phyloP scores from a whole-genome alignment of 352 stramenopile genomes.

The Phytophthora quininea region DNA sequence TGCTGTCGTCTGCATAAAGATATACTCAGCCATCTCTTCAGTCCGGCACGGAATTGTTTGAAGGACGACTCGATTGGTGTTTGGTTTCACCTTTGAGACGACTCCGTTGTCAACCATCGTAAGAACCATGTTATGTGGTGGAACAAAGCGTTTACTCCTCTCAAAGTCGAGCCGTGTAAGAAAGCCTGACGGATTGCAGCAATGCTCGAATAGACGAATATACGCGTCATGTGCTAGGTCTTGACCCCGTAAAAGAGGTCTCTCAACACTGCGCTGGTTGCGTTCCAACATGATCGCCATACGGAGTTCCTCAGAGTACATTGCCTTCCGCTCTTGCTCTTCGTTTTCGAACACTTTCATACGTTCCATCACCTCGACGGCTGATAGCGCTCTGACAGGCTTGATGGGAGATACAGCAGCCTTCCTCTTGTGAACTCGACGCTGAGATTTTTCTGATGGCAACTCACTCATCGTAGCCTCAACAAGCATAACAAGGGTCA shows the following conservation, averaged over 20 bases:
- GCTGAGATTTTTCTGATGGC: constrained; percentile 10
- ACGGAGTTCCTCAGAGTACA: constrained; percentile 49
- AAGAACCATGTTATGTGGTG: constrained; percentile 50
- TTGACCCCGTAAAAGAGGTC: constrained; percentile 51
- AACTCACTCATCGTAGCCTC: constrained; percentile 18
- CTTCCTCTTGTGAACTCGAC: constrained; percentile 25
- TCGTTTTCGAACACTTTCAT: constrained; percentile 54
- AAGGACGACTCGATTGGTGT: constrained; percentile 38
- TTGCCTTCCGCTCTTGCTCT: constrained; percentile 47
- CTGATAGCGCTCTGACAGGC: constrained; percentile 1
- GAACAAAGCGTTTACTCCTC: constrained; percentile 42
- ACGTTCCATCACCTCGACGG: constrained; percentile 15
- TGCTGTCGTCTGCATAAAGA: constrained; percentile 38
- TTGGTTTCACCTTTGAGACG: neutral
- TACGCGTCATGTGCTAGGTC: constrained; percentile 57
- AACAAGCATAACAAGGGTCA: constrained; percentile 23
- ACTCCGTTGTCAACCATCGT: constrained; percentile 12
- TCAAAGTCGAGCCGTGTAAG: constrained; percentile 58
- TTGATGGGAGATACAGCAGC: constrained; percentile 5
- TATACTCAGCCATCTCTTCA: constrained; percentile 43
- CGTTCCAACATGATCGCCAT: constrained; percentile 62
- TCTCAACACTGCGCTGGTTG: constrained; percentile 41
- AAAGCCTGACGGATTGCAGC: constrained; percentile 52
- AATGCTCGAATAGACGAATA: constrained; percentile 56
- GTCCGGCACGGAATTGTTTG: constrained; percentile 54